Base-by-base conservation (phyloP, 768 basidiomycete genomes). In the Pilatotrama ljubarskyi region DNA sequence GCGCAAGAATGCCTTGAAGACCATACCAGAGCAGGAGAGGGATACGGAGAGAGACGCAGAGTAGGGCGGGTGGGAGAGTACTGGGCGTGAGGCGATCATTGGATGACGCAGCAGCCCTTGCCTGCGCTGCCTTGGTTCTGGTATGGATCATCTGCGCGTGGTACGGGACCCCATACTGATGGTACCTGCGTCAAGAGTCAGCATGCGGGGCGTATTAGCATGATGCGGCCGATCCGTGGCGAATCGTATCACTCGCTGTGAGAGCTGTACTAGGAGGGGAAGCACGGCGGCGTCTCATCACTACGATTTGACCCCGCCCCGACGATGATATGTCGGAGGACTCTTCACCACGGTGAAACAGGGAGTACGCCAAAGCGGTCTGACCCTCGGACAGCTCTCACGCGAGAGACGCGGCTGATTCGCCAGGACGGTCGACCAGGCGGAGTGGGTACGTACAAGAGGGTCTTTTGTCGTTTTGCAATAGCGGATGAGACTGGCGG, bases 381-480 rank as follows among this genome's bases (percentile, higher is more conserved):
- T 35, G 26, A n/a, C 22, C n/a, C 18, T 18, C 24, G 43, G 26
- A 20, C 47, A 35, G 47, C 47, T 41, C 55, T 57, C 55, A 42
- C 47, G 38, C 38, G 40, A 22, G 22, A 18, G 22, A 55, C 44
- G 32, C 20, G 22, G 8, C 14, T 36, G 20, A 46, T 43, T 0
- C 37, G 9, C 26, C 18, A 18, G 29, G n/a, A 32, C 37, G 46
- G n/a, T 22, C 37, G 15, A 10, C 29, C 5, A 40, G 11, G 35
- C 22, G 42, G 48, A 22, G 26, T 5, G 42, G 35, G 48, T n/a
- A 82, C 88, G 69, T 72, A 93, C 91, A 62, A 94, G 81, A 66
- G 89, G 87, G 73, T 97, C 95, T 71, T 91, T 91, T 50, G 94
- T 97, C 42, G 87, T 88, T 76, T 93, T 93, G 83, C 93, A 95